A percentile compares a stretch with the other conserved stretches of the same genome.
These are phyloP conservation scores for Penicillium sp. DNA, from an alignment of 2,329 filamentous ascomycete species.

Conservation along the genomic window DNA sequence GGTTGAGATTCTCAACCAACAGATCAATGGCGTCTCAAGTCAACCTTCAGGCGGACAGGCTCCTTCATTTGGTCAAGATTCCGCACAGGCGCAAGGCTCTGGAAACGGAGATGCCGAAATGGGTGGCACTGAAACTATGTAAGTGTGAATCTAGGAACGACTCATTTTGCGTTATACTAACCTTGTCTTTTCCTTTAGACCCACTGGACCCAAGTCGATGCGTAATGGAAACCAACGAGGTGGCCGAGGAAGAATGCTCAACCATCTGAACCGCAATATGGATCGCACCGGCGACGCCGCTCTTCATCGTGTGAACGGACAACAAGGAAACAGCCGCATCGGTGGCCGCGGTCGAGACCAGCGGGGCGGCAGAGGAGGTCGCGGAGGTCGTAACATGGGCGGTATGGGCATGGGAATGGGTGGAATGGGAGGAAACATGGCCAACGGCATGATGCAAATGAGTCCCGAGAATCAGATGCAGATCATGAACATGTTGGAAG, in stretches of 20 bases:
- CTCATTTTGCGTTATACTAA: slow-evolving; percentile 1
- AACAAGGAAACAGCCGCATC: slow-evolving; percentile 72
- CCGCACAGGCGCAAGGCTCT: slow-evolving; percentile 2
- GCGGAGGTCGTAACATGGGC: slow-evolving; percentile 47
- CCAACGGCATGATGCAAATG: slow-evolving; percentile 55
- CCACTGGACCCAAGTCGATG: slow-evolving; percentile 94
- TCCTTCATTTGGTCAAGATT: slow-evolving; percentile 22
- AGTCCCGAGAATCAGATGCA: slow-evolving; percentile 69
- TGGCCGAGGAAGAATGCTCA: slow-evolving; percentile 75
- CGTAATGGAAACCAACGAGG: slow-evolving; percentile 64
- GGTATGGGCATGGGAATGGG: slow-evolving; percentile 39
- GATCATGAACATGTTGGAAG: slow-evolving; percentile 74
- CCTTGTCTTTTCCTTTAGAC: slow-evolving; percentile 58
- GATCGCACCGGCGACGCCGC: slow-evolving; percentile 72
- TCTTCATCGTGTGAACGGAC: slow-evolving; percentile 75
- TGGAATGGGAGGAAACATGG: slow-evolving; percentile 32
- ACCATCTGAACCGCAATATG: slow-evolving; percentile 79
- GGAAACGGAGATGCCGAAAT: slow-evolving; percentile 66
- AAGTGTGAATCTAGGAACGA: slow-evolving; percentile 17
- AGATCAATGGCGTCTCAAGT: slow-evolving; percentile 55
- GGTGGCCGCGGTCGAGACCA: slow-evolving; percentile 71
- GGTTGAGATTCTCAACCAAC: slow-evolving; percentile 65
- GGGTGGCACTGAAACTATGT: slow-evolving; percentile 55
- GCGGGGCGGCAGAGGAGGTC: slow-evolving; percentile 64
- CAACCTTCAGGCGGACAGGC: slow-evolving; percentile 37